Evolutionary conservation across 305 asterid genomes (phyloP), one percentile per base, ranked within the genome.

Genomic region (Rubia tinctorum): DNA sequence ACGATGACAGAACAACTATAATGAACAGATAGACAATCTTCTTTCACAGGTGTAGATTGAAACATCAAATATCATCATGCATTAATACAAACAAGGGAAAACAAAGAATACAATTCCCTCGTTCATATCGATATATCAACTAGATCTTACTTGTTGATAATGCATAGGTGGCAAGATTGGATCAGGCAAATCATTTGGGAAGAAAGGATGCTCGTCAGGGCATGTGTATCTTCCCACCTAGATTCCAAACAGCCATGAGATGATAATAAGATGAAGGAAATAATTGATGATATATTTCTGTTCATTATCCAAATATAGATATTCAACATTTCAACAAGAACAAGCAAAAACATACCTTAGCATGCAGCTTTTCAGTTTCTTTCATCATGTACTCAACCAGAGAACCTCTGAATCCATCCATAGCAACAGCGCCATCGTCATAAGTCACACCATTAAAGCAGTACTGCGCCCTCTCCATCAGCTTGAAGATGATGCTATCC

Each of bases 121-220:
- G 27, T 71, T 62, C 75, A 43, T 71, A 39, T 17, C 5, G 49
- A 66, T 39, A 71, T 43, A 27, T 6, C 37, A 42, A 0, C 22
- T 10, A 59, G 34, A n/a, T 27, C 74, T 77, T 78, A 94, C 98
- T 91, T 45, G 86, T 59, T 97, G 97, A 82, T 91, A 93, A 75
- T 90, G 79, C 77, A 93, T 78, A 45, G 97, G 97, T 5, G 98
- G 97, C 82, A 94, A 77, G 78, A 94, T 20, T 25, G 96, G 87
- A 68, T 88, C 84, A 2, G 93, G 88, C 63, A 88, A 71, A 61
- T 77, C 89, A 76, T 86, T 79, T 7, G 92, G 95, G 81, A 91
- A 94, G 85, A 91, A 94, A 66, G 99, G 90, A 76, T 90, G 97
- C 88, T 94, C 99, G 17, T 91, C 99, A 0, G 99, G 99, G 74